Percentiles rank a stretch among this genome's conserved stretches.
Conservation (phyloP, 2,329 filamentous ascomycete genomes). For the Geosmithia flava region DNA sequence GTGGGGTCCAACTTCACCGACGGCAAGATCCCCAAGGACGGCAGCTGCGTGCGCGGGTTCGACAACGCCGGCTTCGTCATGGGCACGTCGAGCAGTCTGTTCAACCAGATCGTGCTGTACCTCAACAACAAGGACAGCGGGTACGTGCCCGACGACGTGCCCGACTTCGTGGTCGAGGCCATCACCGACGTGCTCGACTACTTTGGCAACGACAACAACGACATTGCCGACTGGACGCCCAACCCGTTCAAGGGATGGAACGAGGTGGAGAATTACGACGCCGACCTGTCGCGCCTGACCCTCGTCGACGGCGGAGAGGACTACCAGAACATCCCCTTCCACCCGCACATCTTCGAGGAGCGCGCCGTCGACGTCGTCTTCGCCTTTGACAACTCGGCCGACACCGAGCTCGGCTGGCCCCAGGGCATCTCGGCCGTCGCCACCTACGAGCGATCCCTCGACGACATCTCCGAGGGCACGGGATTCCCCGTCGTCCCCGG, state of each 20-base stretch:
- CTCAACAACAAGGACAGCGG: conserved; percentile 34
- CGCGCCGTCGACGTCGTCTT: conserved; percentile 50
- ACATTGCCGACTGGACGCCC: conserved; percentile 59
- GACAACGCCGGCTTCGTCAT: conserved; percentile 73
- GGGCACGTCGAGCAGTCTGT: conserved; percentile 71
- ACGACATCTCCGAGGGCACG: conserved; percentile 35
- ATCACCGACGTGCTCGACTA: conserved; percentile 35
- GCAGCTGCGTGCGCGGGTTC: conserved; percentile 46
- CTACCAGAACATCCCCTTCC: conserved; percentile 65
- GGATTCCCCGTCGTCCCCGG: conserved; percentile 48
- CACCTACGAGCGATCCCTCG: conserved; percentile 41
- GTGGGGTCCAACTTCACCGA: conserved; percentile 44
- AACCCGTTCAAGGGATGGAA: conserved; percentile 48
- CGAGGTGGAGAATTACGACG: conserved; percentile 24
- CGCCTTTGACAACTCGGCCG: conserved; percentile 51
- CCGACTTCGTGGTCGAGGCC: conserved; percentile 26
- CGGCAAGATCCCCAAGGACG: conserved; percentile 32
- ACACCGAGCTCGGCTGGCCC: conserved; percentile 45
- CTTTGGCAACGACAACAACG: conserved; percentile 51
- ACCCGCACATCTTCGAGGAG: conserved; percentile 41
- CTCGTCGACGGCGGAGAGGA: conserved; percentile 76
- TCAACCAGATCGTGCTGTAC: conserved; percentile 64
- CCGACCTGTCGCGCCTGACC: conserved; percentile 42
- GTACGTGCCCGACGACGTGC: conserved; percentile 37
- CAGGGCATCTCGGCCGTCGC: conserved; percentile 46